Conservation (phyloP, 768 basidiomycete species). For the Myochromella boudieri region DNA sequence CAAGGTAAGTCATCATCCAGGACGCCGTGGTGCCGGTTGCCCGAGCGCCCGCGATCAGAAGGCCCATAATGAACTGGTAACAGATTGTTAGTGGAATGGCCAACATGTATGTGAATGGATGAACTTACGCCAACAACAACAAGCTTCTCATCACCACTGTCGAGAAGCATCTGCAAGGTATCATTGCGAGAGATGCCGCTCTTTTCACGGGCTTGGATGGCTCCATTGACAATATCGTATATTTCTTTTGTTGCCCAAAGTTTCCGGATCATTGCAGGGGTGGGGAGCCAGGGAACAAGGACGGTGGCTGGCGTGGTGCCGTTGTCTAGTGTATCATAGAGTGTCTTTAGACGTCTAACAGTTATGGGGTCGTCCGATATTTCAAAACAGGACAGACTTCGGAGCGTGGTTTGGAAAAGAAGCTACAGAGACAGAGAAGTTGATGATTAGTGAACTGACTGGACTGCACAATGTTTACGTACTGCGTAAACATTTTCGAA, state of each 20-base stretch:
- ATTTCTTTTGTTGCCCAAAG: constrained; percentile 73
- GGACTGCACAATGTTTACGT: constrained; percentile 17
- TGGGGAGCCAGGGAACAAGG: constrained; percentile 76
- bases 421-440: constrained; percentile 38
- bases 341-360: constrained; percentile 58
- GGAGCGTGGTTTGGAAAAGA: constrained; percentile 71
- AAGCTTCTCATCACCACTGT: constrained; percentile 64
- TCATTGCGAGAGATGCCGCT: constrained; percentile 61
- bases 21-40: constrained; percentile 79
- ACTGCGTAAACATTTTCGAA: constrained; percentile 73
- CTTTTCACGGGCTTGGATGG: constrained; percentile 55
- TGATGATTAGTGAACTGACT: constrained; percentile 6
- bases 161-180: constrained; percentile 73
- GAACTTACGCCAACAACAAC: constrained; percentile 66
- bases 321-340: constrained; percentile 69
- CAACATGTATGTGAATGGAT: background rate
- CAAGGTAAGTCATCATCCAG: constrained; percentile 75
- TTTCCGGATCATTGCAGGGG: constrained; percentile 69
- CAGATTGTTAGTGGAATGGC: too few species aligned
- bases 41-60: constrained; percentile 78
- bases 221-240: constrained; percentile 63
- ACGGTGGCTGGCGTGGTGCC: constrained; percentile 74
- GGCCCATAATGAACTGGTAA: constrained; percentile 75
- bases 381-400: constrained; percentile 65
- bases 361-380: constrained; percentile 64